Conservation (phyloP, 2,329 filamentous ascomycete species). For the Penicillium polonicum region DNA sequence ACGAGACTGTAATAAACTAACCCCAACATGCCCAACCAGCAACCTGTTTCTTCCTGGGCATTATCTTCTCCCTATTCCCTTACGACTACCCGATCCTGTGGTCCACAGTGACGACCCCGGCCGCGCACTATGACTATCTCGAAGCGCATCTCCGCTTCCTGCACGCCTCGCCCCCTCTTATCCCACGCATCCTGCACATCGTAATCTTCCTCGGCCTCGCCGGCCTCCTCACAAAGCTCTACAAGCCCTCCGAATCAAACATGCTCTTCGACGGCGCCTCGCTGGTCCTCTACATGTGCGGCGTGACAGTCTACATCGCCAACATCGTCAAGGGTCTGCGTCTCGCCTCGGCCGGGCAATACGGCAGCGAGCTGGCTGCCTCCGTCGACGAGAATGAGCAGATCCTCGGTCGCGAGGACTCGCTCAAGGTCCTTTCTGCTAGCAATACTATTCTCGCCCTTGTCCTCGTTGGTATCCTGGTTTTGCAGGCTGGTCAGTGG, state of each 20-base stretch:
- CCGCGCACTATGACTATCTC: slow-evolving; percentile 76
- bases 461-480: slow-evolving; percentile 84
- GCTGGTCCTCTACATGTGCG: slow-evolving; percentile 74
- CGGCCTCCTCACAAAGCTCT: slow-evolving; percentile 91
- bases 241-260: slow-evolving; percentile 89
- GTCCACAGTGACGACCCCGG: slow-evolving; percentile 42
- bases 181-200: slow-evolving; percentile 90
- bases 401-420: slow-evolving; percentile 80
- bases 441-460: slow-evolving; percentile 96
- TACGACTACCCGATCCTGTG: slow-evolving; percentile 64
- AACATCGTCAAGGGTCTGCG: slow-evolving; percentile 96
- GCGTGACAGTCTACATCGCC: slow-evolving; percentile 86
- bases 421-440: slow-evolving; percentile 82
- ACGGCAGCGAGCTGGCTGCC: slow-evolving; percentile 49
- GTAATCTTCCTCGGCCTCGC: slow-evolving; percentile 83
- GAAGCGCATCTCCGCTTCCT: slow-evolving; percentile 89
- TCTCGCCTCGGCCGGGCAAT: slow-evolving; percentile 72
- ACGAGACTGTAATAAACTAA: slow-evolving; percentile 11
- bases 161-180: slow-evolving; percentile 86
- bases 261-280: slow-evolving; percentile 85
- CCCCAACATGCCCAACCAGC: slow-evolving; percentile 50
- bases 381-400: slow-evolving; percentile 58
- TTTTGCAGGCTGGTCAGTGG: slow-evolving; percentile 96
- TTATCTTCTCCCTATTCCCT: slow-evolving; percentile 93
- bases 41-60: slow-evolving; percentile 95